phyloP scores from a whole-genome alignment of 2,329 filamentous ascomycete species.

The Phaeophleospora eucalypticola region DNA sequence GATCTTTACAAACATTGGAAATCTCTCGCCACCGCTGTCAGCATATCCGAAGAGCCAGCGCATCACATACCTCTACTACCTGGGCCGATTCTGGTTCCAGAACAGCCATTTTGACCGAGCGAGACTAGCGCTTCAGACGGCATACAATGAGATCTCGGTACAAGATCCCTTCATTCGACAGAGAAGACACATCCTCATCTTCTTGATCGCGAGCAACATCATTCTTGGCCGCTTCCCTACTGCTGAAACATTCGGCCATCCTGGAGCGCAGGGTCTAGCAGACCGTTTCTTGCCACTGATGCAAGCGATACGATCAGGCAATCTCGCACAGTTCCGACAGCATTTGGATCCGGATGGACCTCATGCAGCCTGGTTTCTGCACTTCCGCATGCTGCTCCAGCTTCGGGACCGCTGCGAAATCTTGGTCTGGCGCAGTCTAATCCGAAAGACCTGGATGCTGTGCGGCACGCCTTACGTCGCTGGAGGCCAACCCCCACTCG shows the following conservation, averaged over 20 bases:
- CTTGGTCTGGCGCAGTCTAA: slow-evolving; percentile 77
- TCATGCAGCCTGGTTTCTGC: slow-evolving; percentile 69
- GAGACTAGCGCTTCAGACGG: slow-evolving; percentile 67
- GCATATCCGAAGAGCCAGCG: slow-evolving; percentile 82
- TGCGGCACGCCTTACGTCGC: slow-evolving; percentile 60
- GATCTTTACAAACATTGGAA: slow-evolving; percentile 83
- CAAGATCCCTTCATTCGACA: slow-evolving; percentile 55
- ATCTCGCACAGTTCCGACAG: slow-evolving; percentile 69
- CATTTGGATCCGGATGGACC: slow-evolving; percentile 54
- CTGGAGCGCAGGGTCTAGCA: slow-evolving; percentile 63
- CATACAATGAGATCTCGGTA: slow-evolving; percentile 69
- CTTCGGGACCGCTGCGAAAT: slow-evolving; percentile 74
- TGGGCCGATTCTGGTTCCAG: slow-evolving; percentile 83
- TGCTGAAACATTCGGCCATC: slow-evolving; percentile 58
- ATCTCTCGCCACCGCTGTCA: slow-evolving; percentile 73
- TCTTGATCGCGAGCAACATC: slow-evolving; percentile 77
- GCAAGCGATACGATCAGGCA: slow-evolving; percentile 65
- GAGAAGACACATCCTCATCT: slow-evolving; percentile 73
- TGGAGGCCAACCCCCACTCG: slow-evolving; percentile 62
- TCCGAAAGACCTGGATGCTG: slow-evolving; percentile 71
- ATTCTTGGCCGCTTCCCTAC: slow-evolving; percentile 81
- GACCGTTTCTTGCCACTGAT: slow-evolving; percentile 71
- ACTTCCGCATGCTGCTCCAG: slow-evolving; percentile 69
- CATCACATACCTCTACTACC: slow-evolving; percentile 90
- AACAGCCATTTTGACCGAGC: slow-evolving; percentile 79